Evolutionary conservation across 352 stramenopile genomes (phyloP), one percentile per base, ranked within the genome.

Genomic region (Pythium insidiosum): DNA sequence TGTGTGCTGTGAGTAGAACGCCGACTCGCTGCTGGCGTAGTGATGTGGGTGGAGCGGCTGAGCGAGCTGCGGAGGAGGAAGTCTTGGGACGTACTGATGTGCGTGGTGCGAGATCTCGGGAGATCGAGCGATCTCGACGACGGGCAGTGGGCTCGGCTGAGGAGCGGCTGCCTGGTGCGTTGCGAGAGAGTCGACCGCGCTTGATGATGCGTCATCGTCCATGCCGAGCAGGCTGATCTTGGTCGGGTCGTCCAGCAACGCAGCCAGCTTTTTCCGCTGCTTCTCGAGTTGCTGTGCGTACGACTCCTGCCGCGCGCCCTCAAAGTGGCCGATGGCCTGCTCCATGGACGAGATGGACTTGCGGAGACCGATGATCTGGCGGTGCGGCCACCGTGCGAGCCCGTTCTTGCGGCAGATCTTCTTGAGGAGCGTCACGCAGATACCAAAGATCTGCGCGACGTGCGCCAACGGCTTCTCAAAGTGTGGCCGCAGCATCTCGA

Each of bases 281-380:
- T 85, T 88, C 31, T 70, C 56, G 31, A 88, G 61, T 35, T 88
- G 76, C 39, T 74, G 51, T 3, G 73, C 76, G 47, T 88, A 88
- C 47, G 68, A 79, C 18, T 84, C 76, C 38, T 71, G 73, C 22
- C 76, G 73, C 29, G 43, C 47, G 23, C 73, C 76, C 53, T 88
- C 76, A 42, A 88, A 88, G 57, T 86, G 83, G 18, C 61, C 63
- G 49, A 88, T 86, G 20, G 77, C 77, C 28, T 90, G 74, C 41
- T 93, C 77, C 75, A 93, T 90, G 18, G 77, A 90, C 15, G 73
- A 56, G 41, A 93, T 90, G 58, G 75, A 89, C 50, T 93, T 93
- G 47, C 80, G 75, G 23, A 93, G 61, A n/a, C 75, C 79, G 5
- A 75, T 87, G 69, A 93, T 91, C 58, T 90, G 78, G 15, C 81